Base-by-base conservation (phyloP, 148 eudicot species). In the Mesembryanthemum crystallinum region DNA sequence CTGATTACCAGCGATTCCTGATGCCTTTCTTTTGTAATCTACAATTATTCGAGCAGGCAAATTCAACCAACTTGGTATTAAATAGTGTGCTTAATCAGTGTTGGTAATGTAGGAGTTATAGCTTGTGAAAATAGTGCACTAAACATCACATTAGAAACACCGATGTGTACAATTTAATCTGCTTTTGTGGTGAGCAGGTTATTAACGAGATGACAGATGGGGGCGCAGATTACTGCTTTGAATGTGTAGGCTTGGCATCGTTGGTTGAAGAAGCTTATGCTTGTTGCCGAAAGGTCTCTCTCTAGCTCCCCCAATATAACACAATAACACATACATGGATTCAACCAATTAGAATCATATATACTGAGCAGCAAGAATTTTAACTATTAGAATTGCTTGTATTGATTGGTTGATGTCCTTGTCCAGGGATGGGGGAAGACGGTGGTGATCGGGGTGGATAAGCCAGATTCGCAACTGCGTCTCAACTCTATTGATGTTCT, bases 341-440 rank as follows among this genome's bases (percentile, higher is more conserved):
- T n/a, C n/a, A n/a, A n/a, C n/a, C n/a, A n/a, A n/a, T n/a, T n/a
- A n/a, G 12, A 47, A 47, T 39, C 1, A 39, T 39, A 9, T 39
- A 39, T 9, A 39, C 9, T 39, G 43, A 39, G 9, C 0, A 39
- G 43, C 5, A 39, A 6, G 0, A 9, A 39, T 39, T 3, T 54
- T 18, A n/a, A n/a, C n/a, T n/a, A n/a, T n/a, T n/a, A n/a, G n/a
- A n/a, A n/a, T n/a, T n/a, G n/a, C n/a, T n/a, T n/a, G n/a, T n/a
- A n/a, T n/a, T 57, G 60, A 57, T 57, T 57, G 8, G 15, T 54
- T 29, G 5, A 0, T 64, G 15, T 27, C 32, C 3, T 54, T 70
- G 27, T 4, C 17, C 51, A 94, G 98, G 98, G 92, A 24, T 94
- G 98, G 98, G 98, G 98, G 18, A 94, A 94, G 82, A 92, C 97